Base-by-base conservation (phyloP, 345 rosid species). In the Gossypioides kirkii region DNA sequence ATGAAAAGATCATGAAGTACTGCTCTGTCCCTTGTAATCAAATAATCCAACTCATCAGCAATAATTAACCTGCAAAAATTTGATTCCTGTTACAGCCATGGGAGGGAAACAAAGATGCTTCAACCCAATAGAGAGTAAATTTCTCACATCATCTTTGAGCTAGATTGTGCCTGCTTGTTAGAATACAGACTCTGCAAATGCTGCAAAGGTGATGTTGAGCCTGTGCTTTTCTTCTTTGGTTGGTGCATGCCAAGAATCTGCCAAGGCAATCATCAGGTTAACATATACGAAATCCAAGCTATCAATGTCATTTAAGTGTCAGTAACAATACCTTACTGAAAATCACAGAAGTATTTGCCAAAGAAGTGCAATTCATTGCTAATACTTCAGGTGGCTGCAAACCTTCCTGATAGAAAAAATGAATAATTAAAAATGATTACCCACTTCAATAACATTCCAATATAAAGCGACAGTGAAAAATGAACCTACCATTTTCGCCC, bases 1-100 rank as follows among this genome's bases (percentile, higher is more conserved):
- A 90, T 87, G 82, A 94, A 94, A 69, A 94, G 91, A 83, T 94
- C 97, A 73, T 94, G 90, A 63, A 94, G 96, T 53, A 94, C 93
- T 71, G 85, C 90, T 10, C 92, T 79, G 80, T 94, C 98, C 77
- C 76, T 89, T 16, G 97, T 92, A 47, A 94, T 89, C 80, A 94
- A 75, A 79, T 89, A 94, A 77, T 92, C 98, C 87, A 94, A 77
- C 83, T 91, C 98, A 81, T 92, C 98, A 13, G 87, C 95, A 76
- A 94, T 84, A 50, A 94, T 70, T 8, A 94, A 71, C 91, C 98
- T 90, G 88, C 76, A 81, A 59, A 47, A 72, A 49, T 1, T 49
- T 46, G 73, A 42, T 32, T 42, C 10, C 32, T 60, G 58, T 60
- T 64, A 41, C 77, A 12, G n/a, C 55, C 4, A 61, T 50, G 55